Conservation (phyloP, 176 grass and related monocot genomes). For the Oryza australiensis region DNA sequence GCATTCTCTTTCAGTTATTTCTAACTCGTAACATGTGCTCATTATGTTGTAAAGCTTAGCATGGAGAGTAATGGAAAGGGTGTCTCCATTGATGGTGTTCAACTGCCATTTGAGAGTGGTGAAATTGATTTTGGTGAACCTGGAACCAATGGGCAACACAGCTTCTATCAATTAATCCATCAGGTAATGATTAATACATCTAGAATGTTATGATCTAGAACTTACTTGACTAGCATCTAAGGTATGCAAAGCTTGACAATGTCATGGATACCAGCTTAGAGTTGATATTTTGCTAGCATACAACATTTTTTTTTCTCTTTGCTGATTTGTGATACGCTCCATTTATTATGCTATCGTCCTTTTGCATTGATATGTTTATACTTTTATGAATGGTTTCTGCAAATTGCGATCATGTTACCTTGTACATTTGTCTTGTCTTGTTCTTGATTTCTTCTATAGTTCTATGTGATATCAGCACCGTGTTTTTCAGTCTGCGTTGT, state of each 20-base stretch:
- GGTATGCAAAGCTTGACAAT: constrained; percentile 12
- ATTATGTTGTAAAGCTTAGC: constrained; percentile 72
- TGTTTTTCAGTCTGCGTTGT: background rate
- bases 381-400: background rate
- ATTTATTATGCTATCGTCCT: background rate
- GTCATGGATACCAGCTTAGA: background rate
- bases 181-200: constrained; percentile 57
- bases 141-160: constrained; percentile 98
- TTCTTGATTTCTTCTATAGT: constrained; percentile 27
- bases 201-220: background rate
- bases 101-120: constrained; percentile 74
- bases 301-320: background rate
- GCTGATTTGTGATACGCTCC: constrained; percentile 3
- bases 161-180: constrained; percentile 99
- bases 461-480: constrained; percentile 1
- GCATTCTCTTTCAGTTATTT: constrained; percentile 18
- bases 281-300: constrained; percentile 21
- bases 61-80: constrained; percentile 99
- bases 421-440: background rate
- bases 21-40: constrained; percentile 21
- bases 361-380: background rate
- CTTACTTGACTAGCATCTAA: background rate
- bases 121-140: constrained; percentile 99
- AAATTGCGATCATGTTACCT: background rate
- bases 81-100: constrained; percentile 83